Base-by-base conservation (phyloP, 2,329 filamentous ascomycete genomes). In the Talaromyces sp. region DNA sequence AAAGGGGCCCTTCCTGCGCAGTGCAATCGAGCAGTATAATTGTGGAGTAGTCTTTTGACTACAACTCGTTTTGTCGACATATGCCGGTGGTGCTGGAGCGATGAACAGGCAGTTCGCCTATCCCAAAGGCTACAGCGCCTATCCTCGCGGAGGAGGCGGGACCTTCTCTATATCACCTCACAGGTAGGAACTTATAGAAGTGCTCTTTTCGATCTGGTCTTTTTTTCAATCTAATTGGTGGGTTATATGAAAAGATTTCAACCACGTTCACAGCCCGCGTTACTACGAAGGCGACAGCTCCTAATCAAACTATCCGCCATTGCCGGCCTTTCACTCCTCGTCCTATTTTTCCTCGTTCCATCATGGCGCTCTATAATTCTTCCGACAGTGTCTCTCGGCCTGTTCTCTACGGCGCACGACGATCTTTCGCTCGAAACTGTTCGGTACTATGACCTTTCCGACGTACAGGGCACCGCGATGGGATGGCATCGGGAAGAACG, bases 401-500 rank as follows among this genome's bases (percentile, higher is more conserved):
- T 94, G 40, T 81, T 93, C 60, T 88, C 88, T 45, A 81, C 85
- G 25, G 81, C 82, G 61, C 88, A 38, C 11, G 64, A 89, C 61
- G 89, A 91, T 70, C 86, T 92, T 68, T 89, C 96, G 74, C 87
- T 98, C 65, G 92, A 98, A 77, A 98, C 94, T 1, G 91, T 99
- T 67, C 91, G 94, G 76, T 98, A 99, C 80, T 98, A 98, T 80
- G 95, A 99, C 77, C 84, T 99, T 68, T 90, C 90, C 70, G 92
- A 95, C 76, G 92, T 96, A 5, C 91, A 95, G 76, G 95, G 95
- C 54, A 95, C 93, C 7, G 92, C 91, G 61, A 89, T 91, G 69
- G 96, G 95, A 5, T 99, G 95, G 95, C 94, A 98, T 79, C 86
- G 93, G 67, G 95, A 96, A 77, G 95, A 99, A 81, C 88, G 95